A percentile compares a stretch with the other conserved stretches of the same genome.
Evolutionary conservation across 2,329 filamentous ascomycete species (phyloP).

Genomic region (Zasmidium citrigriseum): DNA sequence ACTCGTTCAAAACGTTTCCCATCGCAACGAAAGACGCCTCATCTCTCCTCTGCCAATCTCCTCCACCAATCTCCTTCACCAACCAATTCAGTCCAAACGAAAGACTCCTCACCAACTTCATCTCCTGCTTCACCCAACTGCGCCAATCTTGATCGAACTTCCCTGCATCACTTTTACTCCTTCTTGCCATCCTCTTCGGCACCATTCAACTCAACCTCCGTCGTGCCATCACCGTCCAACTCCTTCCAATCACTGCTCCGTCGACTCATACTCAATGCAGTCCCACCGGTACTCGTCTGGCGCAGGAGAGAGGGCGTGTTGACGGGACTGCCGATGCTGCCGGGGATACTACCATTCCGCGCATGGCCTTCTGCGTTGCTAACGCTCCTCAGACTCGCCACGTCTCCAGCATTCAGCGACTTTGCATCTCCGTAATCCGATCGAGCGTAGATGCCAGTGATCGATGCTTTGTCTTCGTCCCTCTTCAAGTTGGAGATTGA

Average conservation of each 20-base stretch:
- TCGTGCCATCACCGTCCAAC: conserved; percentile 11
- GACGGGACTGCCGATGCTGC: conserved; percentile 71
- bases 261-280: conserved; percentile 18
- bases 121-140: background rate
- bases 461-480: conserved; percentile 17
- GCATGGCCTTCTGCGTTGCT: conserved; percentile 53
- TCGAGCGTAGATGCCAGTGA: conserved; percentile 39
- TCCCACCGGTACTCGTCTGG: conserved; percentile 19
- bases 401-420: conserved; percentile 37
- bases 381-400: conserved; percentile 77
- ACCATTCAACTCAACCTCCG: background rate
- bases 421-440: conserved; percentile 39
- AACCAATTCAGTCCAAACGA: background rate
- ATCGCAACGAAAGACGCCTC: background rate
- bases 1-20: background rate
- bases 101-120: background rate
- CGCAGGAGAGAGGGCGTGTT: conserved; percentile 49
- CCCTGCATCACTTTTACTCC: conserved; percentile 7
- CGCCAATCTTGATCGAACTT: too few species aligned
- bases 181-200: conserved; percentile 3
- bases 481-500: conserved; percentile 32
- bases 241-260: conserved; percentile 22
- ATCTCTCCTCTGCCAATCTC: background rate
- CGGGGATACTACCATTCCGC: conserved; percentile 77
- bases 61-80: background rate